These are phyloP conservation scores for Rhizopogon vinicolor DNA, from an alignment of 768 basidiomycete genomes.

Conservation along the genomic window DNA sequence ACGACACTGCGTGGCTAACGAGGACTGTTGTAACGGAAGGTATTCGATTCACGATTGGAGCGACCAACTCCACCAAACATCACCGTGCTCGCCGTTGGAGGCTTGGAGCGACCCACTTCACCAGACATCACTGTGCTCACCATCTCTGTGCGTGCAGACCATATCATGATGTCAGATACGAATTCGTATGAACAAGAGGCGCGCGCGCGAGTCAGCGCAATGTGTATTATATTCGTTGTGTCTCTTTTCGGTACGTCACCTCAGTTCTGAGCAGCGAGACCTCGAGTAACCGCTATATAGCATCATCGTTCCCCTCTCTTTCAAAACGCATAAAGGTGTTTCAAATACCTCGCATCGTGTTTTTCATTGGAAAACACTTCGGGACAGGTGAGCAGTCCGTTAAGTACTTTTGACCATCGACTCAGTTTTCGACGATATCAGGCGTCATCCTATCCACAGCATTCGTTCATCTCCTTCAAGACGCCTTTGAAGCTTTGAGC, in stretches of 20 bases:
- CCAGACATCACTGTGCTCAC: neutral
- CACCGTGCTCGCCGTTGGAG: neutral
- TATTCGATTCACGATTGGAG: neutral
- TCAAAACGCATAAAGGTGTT: conserved; percentile 51
- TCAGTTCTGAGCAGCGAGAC: neutral
- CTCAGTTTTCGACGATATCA: conserved; percentile 10
- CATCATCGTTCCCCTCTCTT: conserved; percentile 70
- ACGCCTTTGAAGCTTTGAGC: conserved; percentile 61
- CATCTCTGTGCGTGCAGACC: neutral
- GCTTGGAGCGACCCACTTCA: neutral
- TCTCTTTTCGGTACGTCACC: conserved; percentile 59
- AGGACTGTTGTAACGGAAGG: neutral
- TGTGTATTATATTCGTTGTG: conserved; percentile 50
- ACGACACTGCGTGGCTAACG: neutral
- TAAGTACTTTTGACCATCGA: neutral
- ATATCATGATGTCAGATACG: neutral
- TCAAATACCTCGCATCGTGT: conserved; percentile 61
- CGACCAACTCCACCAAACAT: neutral
- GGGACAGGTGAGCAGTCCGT: conserved; percentile 53
- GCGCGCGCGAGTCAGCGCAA: conserved; percentile 24
- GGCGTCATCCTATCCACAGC: conserved; percentile 82
- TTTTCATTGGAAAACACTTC: conserved; percentile 87
- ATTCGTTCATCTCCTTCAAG: conserved; percentile 77
- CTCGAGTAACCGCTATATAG: conserved; percentile 27
- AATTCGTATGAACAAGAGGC: neutral